Evolutionary conservation across 768 basidiomycete species (phyloP), one percentile per base, ranked within the genome.

Genomic region (Lentinula raphanica): DNA sequence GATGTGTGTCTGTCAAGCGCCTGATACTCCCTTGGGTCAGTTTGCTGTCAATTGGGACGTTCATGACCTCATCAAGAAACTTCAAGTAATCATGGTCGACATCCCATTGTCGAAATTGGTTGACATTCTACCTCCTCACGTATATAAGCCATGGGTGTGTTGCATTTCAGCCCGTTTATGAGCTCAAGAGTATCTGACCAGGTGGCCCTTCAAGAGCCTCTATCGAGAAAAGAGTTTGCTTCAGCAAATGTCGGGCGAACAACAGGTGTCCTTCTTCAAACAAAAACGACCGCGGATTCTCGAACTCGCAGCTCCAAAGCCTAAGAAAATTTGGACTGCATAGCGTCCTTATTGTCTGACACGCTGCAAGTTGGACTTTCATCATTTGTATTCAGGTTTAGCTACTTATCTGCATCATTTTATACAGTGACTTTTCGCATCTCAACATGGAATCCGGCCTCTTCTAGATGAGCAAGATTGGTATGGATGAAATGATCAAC

Each of bases 1-100:
- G 60, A 76, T 76, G 67, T 66, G 68, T 53, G 76, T 76, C 66
- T 66, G 68, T 54, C 68, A 66, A 50, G 59, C 63, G 46, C 38
- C 68, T 62, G 53, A 66, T 57, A 40, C 64, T 45, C 44, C 59
- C 54, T 48, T 46, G 15, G 36, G 11, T 36, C 23, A 53, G 8
- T 53, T 53, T 53, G 50, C 50, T 15, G 21, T 32, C 13, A 53
- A n/a, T 13, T 21, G 38, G 12, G 32, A 53, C 23, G 27, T 31
- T 32, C 32, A 12, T 7, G 21, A 23, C 27, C 29, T 53, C n/a
- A 53, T 53, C 23, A 35, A 53, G 23, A 17, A 36, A 11, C 13
- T 53, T 19, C 36, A 15, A 19, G 15, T 13, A 12, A n/a, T 39
- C 21, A 13, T 31, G n/a, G 32, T 53, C 12, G 21, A 53, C 17